phyloP scores from a whole-genome alignment of 2,329 filamentous ascomycete genomes.

The Fusarium liriodendri region DNA sequence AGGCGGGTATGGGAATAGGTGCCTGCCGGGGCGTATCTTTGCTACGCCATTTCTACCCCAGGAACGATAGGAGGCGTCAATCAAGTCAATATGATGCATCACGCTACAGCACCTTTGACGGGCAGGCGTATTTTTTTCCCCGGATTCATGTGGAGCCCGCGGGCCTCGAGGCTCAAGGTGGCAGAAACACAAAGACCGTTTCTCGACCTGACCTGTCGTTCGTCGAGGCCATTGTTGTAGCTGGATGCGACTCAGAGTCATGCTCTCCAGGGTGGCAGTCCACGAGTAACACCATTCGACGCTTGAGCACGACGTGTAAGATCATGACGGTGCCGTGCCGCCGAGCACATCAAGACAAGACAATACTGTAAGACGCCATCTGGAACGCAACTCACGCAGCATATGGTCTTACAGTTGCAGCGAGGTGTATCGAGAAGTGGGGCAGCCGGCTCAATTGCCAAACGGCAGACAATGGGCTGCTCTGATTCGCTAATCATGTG shows the following conservation, averaged over 20 bases:
- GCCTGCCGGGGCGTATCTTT: conserved; percentile 28
- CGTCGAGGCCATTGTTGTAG: conserved; percentile 11
- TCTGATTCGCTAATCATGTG: conserved; percentile 25
- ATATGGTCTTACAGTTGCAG: conserved; percentile 14
- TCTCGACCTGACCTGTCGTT: conserved; percentile 4
- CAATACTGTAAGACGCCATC: conserved; percentile 23
- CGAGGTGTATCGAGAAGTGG: conserved; percentile 10
- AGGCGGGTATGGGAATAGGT: not conserved
- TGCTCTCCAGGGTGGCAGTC: not conserved
- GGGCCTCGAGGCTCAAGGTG: conserved; percentile 2
- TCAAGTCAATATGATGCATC: conserved; percentile 19
- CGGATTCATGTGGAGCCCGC: conserved; percentile 20
- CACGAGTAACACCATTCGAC: conserved; percentile 17
- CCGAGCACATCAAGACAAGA: conserved; percentile 2
- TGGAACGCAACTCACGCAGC: conserved; percentile 23
- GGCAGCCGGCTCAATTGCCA: conserved; percentile 16
- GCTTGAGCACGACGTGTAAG: conserved; percentile 10
- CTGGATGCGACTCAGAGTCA: conserved; percentile 4
- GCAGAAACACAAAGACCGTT: conserved; percentile 1
- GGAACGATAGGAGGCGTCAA: conserved; percentile 7
- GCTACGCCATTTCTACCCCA: conserved; percentile 16
- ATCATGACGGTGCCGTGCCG: not conserved
- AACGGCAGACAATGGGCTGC: conserved; percentile 5
- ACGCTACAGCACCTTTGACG: conserved; percentile 18
- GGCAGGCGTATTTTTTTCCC: conserved; percentile 17